A percentile compares a stretch with the other conserved stretches of the same genome.
Evolutionary conservation across 768 basidiomycete genomes (phyloP).

Genomic region (Serendipita sp.): DNA sequence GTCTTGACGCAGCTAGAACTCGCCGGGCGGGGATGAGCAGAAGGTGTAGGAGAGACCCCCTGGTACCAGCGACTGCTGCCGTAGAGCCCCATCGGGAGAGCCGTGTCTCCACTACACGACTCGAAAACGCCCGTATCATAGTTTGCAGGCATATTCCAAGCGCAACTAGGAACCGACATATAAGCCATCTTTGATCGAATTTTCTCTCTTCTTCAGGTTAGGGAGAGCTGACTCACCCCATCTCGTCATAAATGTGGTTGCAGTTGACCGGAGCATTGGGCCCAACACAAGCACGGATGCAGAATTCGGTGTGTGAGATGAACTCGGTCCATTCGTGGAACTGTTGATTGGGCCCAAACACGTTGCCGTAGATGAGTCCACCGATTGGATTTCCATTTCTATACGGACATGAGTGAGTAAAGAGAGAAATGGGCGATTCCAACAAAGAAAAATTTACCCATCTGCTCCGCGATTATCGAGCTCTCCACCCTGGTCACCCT

Average conservation of each 20-base stretch:
- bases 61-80: constrained; percentile 25
- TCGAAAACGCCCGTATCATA: constrained; percentile 25
- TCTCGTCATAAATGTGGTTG: constrained; percentile 20
- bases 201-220: background rate
- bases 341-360: constrained; percentile 24
- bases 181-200: background rate
- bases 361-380: constrained; percentile 19
- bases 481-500: constrained; percentile 26
- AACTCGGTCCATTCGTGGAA: constrained; percentile 33
- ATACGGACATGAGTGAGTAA: too few relatives aligned
- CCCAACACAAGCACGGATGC: constrained; percentile 21
- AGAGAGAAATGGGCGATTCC: too few relatives aligned
- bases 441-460: constrained; percentile 1
- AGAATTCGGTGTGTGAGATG: constrained; percentile 29
- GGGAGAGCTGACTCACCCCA: constrained; percentile 18
- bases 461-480: constrained; percentile 27
- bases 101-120: constrained; percentile 26
- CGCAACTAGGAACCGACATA: background rate
- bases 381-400: too few relatives aligned
- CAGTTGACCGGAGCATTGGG: background rate
- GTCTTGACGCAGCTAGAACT: constrained; percentile 44
- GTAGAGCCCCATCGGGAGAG: constrained; percentile 27
- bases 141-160: constrained; percentile 19
- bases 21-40: constrained; percentile 30
- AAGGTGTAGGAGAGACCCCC: constrained; percentile 25